Evolutionary conservation across 495 filamentous ascomycete genomes (phyloP), one percentile per base, ranked within the genome.

Genomic region (Penicillium paxilli): DNA sequence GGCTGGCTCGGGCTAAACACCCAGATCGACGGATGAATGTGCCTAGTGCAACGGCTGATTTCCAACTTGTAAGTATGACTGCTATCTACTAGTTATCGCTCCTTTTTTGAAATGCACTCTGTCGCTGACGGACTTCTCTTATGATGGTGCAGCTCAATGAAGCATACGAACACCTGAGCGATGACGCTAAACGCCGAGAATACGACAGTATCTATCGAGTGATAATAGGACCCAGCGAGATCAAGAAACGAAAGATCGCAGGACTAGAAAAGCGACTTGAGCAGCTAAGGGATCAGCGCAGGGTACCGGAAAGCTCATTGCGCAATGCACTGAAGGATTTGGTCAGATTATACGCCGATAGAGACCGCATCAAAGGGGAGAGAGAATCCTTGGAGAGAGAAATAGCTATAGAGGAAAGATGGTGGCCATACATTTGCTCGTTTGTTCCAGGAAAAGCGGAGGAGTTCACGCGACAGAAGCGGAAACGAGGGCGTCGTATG

Each of bases 351-450:
- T 44, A 52, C 24, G 49, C 49, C 9, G 49, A 52, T 25, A 50
- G 6, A 41, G 47, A 50, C 32, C 38, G 30, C 19, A 17, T 50
- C 11, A 50, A 40, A 25, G 30, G 47, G 23, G 32, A 50, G 33
- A 50, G 25, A 50, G 32, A 50, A 40, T 21, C 12, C n/a, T 5
- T 50, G 3, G 12, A 10, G 47, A 50, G 5, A 20, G 47, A 52
- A 32, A 44, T 32, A n/a, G 49, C 38, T 44, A 23, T 11, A 6
- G 17, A 9, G 23, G 49, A 52, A 20, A 22, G 37, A 45, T 52
- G 49, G 49, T 44, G 49, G 49, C 49, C 22, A 19, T 52, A 44
- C 38, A 30, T 52, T 1, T 52, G 17, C 38, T 52, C 49, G 24
- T 52, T 52, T 44, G 5, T 45, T 1, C 49, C 49, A 35, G 38